A percentile compares a stretch with the other conserved stretches of the same genome.
phyloP scores from a whole-genome alignment of 108 stramenopile genomes.

The Nannochloropsis gaditana region DNA sequence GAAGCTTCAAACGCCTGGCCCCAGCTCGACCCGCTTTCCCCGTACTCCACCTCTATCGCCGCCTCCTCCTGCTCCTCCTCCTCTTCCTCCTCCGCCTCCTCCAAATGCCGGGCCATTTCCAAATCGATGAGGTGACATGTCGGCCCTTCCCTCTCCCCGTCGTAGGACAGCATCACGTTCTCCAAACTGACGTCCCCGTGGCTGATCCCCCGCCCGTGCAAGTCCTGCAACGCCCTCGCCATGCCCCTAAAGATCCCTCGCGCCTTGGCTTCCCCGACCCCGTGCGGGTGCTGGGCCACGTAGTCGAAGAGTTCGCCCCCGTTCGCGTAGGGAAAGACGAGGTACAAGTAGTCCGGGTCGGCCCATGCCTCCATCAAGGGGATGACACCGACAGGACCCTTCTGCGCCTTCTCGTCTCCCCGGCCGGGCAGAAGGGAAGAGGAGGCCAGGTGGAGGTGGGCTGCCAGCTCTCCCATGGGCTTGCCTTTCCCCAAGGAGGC shows the following conservation, averaged over 20 bases:
- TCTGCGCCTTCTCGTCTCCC: neutral
- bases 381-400: neutral
- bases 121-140: neutral
- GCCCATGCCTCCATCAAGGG: neutral
- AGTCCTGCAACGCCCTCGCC: neutral
- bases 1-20: neutral
- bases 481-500: neutral
- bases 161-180: neutral
- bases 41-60: neutral
- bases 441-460: slow-evolving; percentile 2
- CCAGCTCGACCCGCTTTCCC: neutral
- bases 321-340: neutral
- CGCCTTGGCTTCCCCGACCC: neutral
- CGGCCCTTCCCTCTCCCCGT: neutral
- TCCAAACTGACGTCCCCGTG: neutral
- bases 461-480: neutral
- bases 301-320: neutral
- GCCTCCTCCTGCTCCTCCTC: neutral
- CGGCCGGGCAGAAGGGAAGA: neutral
- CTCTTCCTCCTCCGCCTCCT: neutral
- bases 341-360: neutral
- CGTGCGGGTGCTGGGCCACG: neutral
- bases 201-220: neutral
- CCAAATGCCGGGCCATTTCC: neutral
- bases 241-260: neutral